A percentile compares a stretch with the other conserved stretches of the same genome.
These are phyloP conservation scores for Coemansia sp. DNA, from an alignment of 192 early-diverging fungal genomes.

Conservation along the genomic window DNA sequence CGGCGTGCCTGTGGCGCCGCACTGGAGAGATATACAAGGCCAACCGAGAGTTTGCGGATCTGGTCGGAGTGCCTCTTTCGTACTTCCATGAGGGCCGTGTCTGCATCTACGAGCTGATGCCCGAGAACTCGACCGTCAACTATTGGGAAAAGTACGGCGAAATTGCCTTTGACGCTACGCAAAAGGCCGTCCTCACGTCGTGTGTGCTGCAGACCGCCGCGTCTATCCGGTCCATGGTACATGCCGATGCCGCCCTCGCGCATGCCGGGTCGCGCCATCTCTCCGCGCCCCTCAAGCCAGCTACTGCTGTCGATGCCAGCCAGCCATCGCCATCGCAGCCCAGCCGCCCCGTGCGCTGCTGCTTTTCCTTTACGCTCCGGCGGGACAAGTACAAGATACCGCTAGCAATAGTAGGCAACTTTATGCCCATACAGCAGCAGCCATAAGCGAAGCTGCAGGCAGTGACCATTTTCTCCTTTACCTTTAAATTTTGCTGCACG, in stretches of 20 bases:
- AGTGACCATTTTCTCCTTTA: background rate
- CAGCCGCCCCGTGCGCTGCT: constrained; percentile 63
- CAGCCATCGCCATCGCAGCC: constrained; percentile 40
- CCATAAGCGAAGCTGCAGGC: background rate
- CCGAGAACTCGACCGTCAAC: constrained; percentile 90
- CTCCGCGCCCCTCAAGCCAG: constrained; percentile 18
- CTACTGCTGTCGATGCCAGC: constrained; percentile 17
- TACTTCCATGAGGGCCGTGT: constrained; percentile 69
- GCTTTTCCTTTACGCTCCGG: constrained; percentile 94
- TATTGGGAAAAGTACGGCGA: constrained; percentile 99
- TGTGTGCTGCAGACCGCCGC: constrained; percentile 66
- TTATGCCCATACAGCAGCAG: constrained; percentile 54
- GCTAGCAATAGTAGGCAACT: constrained; percentile 67
- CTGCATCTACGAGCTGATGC: constrained; percentile 76
- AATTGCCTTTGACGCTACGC: constrained; percentile 92
- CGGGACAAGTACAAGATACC: constrained; percentile 92
- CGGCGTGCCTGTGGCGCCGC: constrained; percentile 91
- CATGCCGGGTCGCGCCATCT: constrained; percentile 15
- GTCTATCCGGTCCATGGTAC: constrained; percentile 31
- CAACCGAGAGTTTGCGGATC: constrained; percentile 88
- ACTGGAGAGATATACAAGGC: constrained; percentile 96
- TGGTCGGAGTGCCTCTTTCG: constrained; percentile 81
- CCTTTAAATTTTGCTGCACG: background rate
- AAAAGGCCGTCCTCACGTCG: constrained; percentile 93
- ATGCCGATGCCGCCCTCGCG: constrained; percentile 2